A percentile compares a stretch with the other conserved stretches of the same genome.
phyloP scores from a whole-genome alignment of 2,329 filamentous ascomycete species.

The Blastomyces percursus region DNA sequence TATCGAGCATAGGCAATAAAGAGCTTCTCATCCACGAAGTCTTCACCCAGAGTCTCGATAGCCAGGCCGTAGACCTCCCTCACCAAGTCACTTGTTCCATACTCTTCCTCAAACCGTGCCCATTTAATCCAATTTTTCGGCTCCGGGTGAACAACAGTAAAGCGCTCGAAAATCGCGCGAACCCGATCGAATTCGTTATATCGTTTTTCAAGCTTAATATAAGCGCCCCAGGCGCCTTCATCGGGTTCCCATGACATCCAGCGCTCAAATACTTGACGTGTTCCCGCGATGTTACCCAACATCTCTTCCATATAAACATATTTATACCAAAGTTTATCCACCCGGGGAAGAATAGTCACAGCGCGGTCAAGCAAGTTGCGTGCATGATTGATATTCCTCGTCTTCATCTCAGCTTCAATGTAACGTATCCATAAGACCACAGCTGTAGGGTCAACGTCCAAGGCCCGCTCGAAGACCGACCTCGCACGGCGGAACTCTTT shows the following conservation, averaged over 20 bases:
- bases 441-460: conserved; percentile 82
- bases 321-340: conserved; percentile 98
- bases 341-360: conserved; percentile 78
- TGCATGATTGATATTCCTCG: conserved; percentile 90
- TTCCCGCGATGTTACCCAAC: conserved; percentile 84
- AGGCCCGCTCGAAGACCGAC: conserved; percentile 85
- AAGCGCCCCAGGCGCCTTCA: conserved; percentile 87
- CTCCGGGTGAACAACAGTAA: conserved; percentile 87
- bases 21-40: conserved; percentile 90
- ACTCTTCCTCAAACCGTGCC: conserved; percentile 94
- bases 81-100: conserved; percentile 81
- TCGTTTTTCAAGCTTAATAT: conserved; percentile 93
- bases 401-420: conserved; percentile 93
- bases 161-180: conserved; percentile 78
- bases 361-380: conserved; percentile 88
- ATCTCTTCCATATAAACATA: conserved; percentile 99
- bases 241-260: conserved; percentile 99
- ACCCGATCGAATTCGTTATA: conserved; percentile 87
- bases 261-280: conserved; percentile 85
- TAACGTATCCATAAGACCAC: conserved; percentile 86
- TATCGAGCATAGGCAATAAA: conserved; percentile 95
- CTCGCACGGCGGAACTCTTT: conserved; percentile 90
- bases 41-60: conserved; percentile 80
- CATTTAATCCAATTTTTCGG: conserved; percentile 98
- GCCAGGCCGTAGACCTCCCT: conserved; percentile 83